Conservation (phyloP, 2,329 filamentous ascomycete species). For the Colletotrichum simmondsii region DNA sequence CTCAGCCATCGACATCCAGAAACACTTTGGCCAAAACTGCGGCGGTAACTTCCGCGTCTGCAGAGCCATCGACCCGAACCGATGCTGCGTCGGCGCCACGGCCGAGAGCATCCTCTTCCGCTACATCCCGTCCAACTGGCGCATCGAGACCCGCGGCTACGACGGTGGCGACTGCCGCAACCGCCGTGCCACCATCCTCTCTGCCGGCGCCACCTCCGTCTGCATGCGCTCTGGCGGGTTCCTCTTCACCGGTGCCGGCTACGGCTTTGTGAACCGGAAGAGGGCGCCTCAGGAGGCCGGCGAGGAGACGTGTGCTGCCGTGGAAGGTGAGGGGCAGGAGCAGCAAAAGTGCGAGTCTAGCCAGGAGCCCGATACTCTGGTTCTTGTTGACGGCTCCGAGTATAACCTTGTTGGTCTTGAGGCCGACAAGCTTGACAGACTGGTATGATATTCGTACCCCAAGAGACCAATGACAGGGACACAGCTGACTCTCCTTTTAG, state of each 20-base stretch:
- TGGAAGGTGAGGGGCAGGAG: neutral
- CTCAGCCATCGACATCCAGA: neutral
- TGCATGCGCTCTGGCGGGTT: slow-evolving; percentile 1
- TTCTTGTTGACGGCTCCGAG: neutral
- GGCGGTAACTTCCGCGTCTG: neutral
- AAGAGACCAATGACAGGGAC: neutral
- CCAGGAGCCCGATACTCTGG: neutral
- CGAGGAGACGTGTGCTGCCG: neutral
- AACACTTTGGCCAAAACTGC: neutral
- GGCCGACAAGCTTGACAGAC: neutral
- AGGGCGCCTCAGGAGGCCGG: neutral
- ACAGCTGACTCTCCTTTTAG: neutral
- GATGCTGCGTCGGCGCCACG: neutral
- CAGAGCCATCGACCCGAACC: neutral
- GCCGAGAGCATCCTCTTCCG: neutral
- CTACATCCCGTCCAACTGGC: slow-evolving; percentile 1
- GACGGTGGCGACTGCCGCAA: neutral
- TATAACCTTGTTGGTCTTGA: neutral
- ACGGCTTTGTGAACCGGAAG: neutral
- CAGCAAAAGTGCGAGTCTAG: neutral
- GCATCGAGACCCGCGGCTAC: neutral
- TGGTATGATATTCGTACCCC: neutral
- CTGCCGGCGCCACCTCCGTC: neutral
- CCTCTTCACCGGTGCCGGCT: neutral
- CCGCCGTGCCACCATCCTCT: neutral